Evolutionary conservation across 176 grass and related monocot genomes (phyloP).

Genomic region (Carex kokanica): DNA sequence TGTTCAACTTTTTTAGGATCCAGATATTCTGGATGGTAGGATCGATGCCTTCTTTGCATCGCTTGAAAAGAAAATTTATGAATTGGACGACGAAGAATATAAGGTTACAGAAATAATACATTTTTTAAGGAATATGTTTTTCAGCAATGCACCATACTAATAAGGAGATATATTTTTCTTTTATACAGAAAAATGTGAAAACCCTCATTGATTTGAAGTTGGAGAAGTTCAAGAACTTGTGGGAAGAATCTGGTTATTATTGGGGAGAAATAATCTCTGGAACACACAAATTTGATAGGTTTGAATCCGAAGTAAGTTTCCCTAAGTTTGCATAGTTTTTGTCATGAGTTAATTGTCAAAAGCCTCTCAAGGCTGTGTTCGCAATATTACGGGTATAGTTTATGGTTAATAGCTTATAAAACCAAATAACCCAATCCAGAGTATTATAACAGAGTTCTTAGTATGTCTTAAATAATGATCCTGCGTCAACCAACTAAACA

Average conservation of each 20-base stretch:
- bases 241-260: conserved; percentile 67
- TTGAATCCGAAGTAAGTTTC: conserved; percentile 54
- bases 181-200: conserved; percentile 63
- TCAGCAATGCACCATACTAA: neutral
- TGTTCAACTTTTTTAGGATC: conserved; percentile 40
- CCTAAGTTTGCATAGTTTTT: neutral
- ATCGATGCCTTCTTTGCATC: conserved; percentile 73
- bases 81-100: conserved; percentile 75
- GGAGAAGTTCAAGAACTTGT: conserved; percentile 91
- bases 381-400: neutral
- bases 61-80: conserved; percentile 72
- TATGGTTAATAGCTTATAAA: neutral
- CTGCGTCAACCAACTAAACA: neutral
- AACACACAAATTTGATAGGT: conserved; percentile 70
- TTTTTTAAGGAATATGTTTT: neutral
- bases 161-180: neutral
- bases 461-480: neutral
- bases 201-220: conserved; percentile 70
- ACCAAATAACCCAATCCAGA: neutral
- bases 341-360: neutral
- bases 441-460: neutral
- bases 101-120: conserved; percentile 45
- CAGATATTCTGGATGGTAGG: conserved; percentile 67
- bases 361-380: neutral
- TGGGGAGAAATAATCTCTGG: conserved; percentile 76